Conservation (phyloP, 208 protist species). For the Leptomonas seymouri region DNA sequence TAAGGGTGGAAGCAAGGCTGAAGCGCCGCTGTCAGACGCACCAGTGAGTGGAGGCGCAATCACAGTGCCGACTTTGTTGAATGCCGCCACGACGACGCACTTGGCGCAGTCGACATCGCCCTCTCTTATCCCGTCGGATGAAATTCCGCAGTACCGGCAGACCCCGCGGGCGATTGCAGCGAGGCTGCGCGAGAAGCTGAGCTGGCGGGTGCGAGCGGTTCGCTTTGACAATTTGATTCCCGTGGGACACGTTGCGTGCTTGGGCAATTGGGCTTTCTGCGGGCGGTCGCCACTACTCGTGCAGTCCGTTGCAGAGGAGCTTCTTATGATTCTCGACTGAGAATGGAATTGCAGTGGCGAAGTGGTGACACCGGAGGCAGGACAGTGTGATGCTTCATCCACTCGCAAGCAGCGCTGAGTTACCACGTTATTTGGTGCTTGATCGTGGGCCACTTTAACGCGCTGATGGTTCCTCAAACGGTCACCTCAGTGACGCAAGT, state of each 20-base stretch:
- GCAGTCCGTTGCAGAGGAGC: constrained; percentile 51
- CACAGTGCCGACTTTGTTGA: background rate
- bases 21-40: background rate
- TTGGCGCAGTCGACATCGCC: background rate
- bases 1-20: background rate
- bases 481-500: too few species aligned
- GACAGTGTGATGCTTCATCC: too few species aligned
- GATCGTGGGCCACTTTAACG: too few species aligned
- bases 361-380: too few species aligned
- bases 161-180: constrained; percentile 50
- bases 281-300: constrained; percentile 45
- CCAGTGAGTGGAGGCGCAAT: background rate
- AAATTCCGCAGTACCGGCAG: constrained; percentile 25
- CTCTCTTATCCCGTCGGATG: background rate
- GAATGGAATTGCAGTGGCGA: too few species aligned
- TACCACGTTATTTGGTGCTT: too few species aligned
- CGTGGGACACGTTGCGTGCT: constrained; percentile 51
- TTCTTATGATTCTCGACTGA: constrained; percentile 37
- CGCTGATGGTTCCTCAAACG: too few species aligned
- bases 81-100: background rate
- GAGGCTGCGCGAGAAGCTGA: constrained; percentile 43
- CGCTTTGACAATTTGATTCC: constrained; percentile 48
- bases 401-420: too few species aligned
- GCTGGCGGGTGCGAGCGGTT: constrained; percentile 63
- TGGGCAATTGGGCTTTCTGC: constrained; percentile 49